These are phyloP conservation scores for Gentiana straminea DNA, from an alignment of 257 asterid genomes.

Conservation along the genomic window DNA sequence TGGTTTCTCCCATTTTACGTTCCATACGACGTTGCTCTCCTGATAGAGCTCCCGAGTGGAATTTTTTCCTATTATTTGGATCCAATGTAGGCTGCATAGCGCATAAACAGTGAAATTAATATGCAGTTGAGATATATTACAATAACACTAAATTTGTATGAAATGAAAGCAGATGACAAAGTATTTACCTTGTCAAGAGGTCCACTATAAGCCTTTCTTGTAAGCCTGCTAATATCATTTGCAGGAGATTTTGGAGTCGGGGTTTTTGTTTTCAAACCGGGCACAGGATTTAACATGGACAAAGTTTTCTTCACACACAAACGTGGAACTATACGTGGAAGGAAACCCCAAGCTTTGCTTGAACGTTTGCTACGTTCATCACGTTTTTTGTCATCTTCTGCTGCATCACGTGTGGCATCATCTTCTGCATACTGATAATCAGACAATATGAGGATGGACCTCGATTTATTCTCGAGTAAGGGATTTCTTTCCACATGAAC, in stretches of 20 bases:
- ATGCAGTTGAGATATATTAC: constrained; percentile 1
- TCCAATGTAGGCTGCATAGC: constrained; percentile 44
- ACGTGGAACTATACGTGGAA: constrained; percentile 26
- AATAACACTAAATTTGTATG: background rate
- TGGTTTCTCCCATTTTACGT: constrained; percentile 26
- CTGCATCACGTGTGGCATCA: constrained; percentile 45
- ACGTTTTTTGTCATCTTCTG: constrained; percentile 14
- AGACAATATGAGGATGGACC: constrained; percentile 22
- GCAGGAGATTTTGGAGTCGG: constrained; percentile 42
- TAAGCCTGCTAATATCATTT: constrained; percentile 34
- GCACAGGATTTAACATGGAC: constrained; percentile 62
- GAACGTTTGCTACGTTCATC: constrained; percentile 38
- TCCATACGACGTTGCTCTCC: constrained; percentile 38
- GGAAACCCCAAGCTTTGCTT: constrained; percentile 60
- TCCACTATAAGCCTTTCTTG: constrained; percentile 82
- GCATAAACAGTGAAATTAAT: background rate
- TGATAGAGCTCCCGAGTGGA: constrained; percentile 64
- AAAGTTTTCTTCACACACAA: constrained; percentile 67
- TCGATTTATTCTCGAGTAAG: constrained; percentile 23
- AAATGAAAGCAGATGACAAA: background rate
- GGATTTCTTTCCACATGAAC: constrained; percentile 52
- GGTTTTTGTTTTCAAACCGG: constrained; percentile 42
- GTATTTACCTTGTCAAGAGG: constrained; percentile 69
- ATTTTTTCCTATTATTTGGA: constrained; percentile 44
- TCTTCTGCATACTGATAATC: constrained; percentile 27